Evolutionary conservation across 31 red algal genomes (phyloP), one percentile per base, ranked within the genome.

Genomic region (Asparagopsis taxiformis): DNA sequence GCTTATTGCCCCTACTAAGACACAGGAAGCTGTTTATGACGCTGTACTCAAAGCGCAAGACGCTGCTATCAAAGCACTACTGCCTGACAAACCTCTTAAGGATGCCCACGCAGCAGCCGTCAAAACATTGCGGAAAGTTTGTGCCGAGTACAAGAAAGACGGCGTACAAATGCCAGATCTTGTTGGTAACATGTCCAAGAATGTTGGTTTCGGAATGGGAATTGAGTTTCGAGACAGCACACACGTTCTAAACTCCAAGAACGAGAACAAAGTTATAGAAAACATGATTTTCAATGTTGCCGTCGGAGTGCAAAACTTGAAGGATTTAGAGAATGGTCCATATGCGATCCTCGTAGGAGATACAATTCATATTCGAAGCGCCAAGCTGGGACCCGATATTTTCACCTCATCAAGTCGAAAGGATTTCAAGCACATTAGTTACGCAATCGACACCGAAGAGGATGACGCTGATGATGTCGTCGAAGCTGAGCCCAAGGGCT

Each of bases 141-240:
- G 15, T 53, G 22, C 34, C 21, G 46, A 36, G 26, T n/a, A 80
- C 19, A 80, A 39, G 9, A 16, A 39, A 22, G 55, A 80, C 20
- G 75, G 62, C 5, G 52, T 76, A 5, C 50, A 3, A 3, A 84
- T 80, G 70, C 67, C 75, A n/a, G 70, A 79, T 39, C 59, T 95
- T 29, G 73, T 69, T n/a, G 24, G 43, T 20, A 10, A 62, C 0
- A 54, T 93, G 31, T 55, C 83, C 2, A 89, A 89, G 66, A 93
- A 98, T 62, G 85, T 98, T 4, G 94, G 94, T 3, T 98, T 93
- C 79, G 81, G 85, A 3, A 92, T 87, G 63, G 94, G 94, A 10
- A 80, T 98, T 16, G 94, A 98, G 59, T 98, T 90, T 80, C 89
- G 94, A 11, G 94, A 98, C 26, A 65, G 79, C 4, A 51, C 93